Percentiles rank a stretch among this genome's conserved stretches.
These are phyloP conservation scores for Cadophora sp. DNA, from an alignment of 2,329 filamentous ascomycete species.

Conservation along the genomic window DNA sequence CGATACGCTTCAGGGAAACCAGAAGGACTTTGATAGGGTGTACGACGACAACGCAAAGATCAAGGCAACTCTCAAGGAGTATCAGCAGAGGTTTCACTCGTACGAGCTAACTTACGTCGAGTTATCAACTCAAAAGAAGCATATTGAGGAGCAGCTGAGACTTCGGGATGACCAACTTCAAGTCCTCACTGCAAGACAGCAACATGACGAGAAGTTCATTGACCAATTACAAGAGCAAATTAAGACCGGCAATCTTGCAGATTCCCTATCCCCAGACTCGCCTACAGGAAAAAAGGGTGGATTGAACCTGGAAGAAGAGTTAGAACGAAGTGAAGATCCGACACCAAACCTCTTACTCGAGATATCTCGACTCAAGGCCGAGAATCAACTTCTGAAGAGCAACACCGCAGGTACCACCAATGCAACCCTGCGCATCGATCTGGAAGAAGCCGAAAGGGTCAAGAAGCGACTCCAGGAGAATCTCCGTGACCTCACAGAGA, in stretches of 20 bases:
- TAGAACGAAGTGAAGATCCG: constrained; percentile 48
- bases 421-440: constrained; percentile 59
- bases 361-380: constrained; percentile 65
- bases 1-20: constrained; percentile 58
- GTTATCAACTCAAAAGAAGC: constrained; percentile 51
- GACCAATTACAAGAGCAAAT: constrained; percentile 64
- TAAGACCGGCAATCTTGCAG: constrained; percentile 24
- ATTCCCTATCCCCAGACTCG: constrained; percentile 30
- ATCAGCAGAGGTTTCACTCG: constrained; percentile 45
- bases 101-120: constrained; percentile 44
- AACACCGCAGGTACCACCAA: constrained; percentile 61
- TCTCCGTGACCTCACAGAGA: constrained; percentile 63
- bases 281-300: constrained; percentile 23
- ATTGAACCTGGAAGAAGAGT: constrained; percentile 65
- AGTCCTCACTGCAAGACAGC: constrained; percentile 48
- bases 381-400: constrained; percentile 64
- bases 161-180: constrained; percentile 36
- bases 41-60: constrained; percentile 39
- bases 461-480: constrained; percentile 59
- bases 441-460: constrained; percentile 60
- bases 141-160: constrained; percentile 53
- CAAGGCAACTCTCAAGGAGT: constrained; percentile 48
- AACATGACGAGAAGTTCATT: constrained; percentile 53
- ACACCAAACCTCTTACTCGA: constrained; percentile 56
- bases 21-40: constrained; percentile 45